Percentiles rank a stretch among this genome's conserved stretches.
Evolutionary conservation across 192 early-diverging fungal genomes (phyloP).

Genomic region (Coemansia sp.): DNA sequence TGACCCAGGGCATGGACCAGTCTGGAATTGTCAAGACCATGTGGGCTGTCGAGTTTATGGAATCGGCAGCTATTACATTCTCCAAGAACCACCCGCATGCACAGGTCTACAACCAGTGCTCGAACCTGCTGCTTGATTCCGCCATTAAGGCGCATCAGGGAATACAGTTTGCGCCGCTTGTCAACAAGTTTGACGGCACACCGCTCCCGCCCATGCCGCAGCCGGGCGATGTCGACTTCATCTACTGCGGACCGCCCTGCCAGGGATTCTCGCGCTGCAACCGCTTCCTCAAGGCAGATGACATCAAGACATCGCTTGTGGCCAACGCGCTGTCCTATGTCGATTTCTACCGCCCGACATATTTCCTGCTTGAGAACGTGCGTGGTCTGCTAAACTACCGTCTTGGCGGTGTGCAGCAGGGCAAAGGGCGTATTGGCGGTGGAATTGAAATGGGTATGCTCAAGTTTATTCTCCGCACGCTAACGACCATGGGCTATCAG

Average conservation of each 20-base stretch:
- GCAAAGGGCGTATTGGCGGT: conserved; percentile 47
- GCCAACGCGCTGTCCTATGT: conserved; percentile 64
- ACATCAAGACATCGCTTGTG: conserved; percentile 64
- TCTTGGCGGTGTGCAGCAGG: conserved; percentile 58
- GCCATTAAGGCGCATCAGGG: conserved; percentile 56
- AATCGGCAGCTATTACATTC: conserved; percentile 58
- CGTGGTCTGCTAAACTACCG: conserved; percentile 54
- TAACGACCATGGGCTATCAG: conserved; percentile 68
- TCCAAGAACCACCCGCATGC: conserved; percentile 60
- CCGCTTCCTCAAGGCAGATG: conserved; percentile 57
- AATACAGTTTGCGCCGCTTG: conserved; percentile 19
- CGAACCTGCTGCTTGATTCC: conserved; percentile 59
- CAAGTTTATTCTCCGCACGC: conserved; percentile 62
- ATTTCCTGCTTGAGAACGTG: conserved; percentile 72
- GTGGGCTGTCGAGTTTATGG: conserved; percentile 62
- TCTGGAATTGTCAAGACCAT: conserved; percentile 57
- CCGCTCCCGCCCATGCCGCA: conserved; percentile 54
- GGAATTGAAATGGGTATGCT: conserved; percentile 62
- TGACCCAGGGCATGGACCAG: conserved; percentile 61
- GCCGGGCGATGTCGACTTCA: conserved; percentile 63
- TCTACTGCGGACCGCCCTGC: conserved; percentile 73
- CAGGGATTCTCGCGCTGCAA: conserved; percentile 67
- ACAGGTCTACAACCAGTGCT: conserved; percentile 59
- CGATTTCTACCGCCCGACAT: conserved; percentile 64
- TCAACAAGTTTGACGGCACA: conserved; percentile 40